Evolutionary conservation across 495 filamentous ascomycete species (phyloP).

Genomic region (Pyrenula massariospora): DNA sequence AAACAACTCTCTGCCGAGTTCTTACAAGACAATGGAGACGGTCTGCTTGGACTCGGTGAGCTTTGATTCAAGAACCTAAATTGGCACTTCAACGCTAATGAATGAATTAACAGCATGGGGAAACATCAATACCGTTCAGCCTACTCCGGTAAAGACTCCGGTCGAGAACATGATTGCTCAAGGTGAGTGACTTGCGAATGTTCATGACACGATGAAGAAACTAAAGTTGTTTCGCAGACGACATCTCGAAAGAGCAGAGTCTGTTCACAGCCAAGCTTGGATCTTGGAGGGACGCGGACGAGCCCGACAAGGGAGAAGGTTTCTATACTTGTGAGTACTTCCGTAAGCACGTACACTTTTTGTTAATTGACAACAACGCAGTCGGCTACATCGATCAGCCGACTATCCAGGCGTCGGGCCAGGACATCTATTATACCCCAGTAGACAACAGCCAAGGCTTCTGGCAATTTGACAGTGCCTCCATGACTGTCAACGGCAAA

Average conservation of each 20-base stretch:
- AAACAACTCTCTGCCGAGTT: slow-evolving; percentile 53
- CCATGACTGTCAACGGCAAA: slow-evolving; percentile 49
- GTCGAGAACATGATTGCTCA: slow-evolving; percentile 69
- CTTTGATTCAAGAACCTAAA: too few species aligned
- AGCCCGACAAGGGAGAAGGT: slow-evolving; percentile 41
- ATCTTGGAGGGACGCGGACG: slow-evolving; percentile 44
- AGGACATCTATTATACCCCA: slow-evolving; percentile 49
- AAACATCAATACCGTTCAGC: slow-evolving; percentile 57
- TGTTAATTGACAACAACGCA: too few species aligned
- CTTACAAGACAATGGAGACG: slow-evolving; percentile 47
- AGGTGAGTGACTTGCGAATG: too few species aligned
- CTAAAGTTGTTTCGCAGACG: too few species aligned
- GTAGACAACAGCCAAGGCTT: slow-evolving; percentile 62
- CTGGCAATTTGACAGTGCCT: slow-evolving; percentile 57
- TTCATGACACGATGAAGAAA: too few species aligned
- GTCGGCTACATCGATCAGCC: slow-evolving; percentile 65
- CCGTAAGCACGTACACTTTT: too few species aligned
- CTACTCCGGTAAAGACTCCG: slow-evolving; percentile 51
- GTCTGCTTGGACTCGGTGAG: slow-evolving; percentile 63
- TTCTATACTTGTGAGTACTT: slow-evolving; percentile 69
- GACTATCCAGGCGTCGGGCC: slow-evolving; percentile 39
- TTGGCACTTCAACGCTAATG: too few species aligned
- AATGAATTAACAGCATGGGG: too few species aligned
- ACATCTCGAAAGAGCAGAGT: slow-evolving; percentile 48
- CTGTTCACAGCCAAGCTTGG: slow-evolving; percentile 70